Base-by-base conservation (phyloP, 2,329 filamentous ascomycete species). In the Pseudogymnoascus sp. region DNA sequence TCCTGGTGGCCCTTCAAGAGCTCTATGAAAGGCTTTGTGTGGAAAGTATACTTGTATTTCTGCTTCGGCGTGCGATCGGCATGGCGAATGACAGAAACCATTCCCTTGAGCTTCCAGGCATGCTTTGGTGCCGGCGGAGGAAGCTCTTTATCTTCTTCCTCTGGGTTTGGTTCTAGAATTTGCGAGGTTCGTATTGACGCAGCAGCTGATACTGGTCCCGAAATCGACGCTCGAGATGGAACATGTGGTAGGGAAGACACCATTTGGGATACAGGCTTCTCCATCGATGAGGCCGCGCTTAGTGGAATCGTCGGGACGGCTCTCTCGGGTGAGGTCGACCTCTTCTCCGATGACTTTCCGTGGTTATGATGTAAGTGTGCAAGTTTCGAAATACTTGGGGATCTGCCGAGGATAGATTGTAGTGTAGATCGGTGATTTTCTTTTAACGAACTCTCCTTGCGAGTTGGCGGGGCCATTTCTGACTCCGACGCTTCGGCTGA, bases 1-100 rank as follows among this genome's bases (percentile, higher is more conserved):
- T 97, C 93, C 71, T 96, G 91, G 71, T 99, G 93, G 0, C 95
- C 95, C 73, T 93, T 96, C 44, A 99, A 83, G 3, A 99, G 81
- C 67, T 96, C 90, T 67, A 99, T 93, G 72, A 99, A 99, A 0
- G 95, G 95, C 67, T 93, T 91, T 0, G 92, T 96, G 73, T 99
- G 95, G 71, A 99, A 97, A 0, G 95, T 99, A 71, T 97, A 99
- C 74, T 99, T 99, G 81, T 97, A 97, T 74, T 99, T 99, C 72
- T 99, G 95, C 77, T 99, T 99, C 2, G 95, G 95, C 1, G 95
- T 99, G 64, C 95, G 88, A 77, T 99, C 95, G 2, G 96, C 96
- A 76, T 99, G 95, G 28, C 95, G 87, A 68, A 99, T 92, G 15
- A 99, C 95, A 1, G 93, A 93, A 0, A 99, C 93, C 77, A 99